Conservation (phyloP, 2,329 filamentous ascomycete genomes). For the Dactylonectria estremocensis region DNA sequence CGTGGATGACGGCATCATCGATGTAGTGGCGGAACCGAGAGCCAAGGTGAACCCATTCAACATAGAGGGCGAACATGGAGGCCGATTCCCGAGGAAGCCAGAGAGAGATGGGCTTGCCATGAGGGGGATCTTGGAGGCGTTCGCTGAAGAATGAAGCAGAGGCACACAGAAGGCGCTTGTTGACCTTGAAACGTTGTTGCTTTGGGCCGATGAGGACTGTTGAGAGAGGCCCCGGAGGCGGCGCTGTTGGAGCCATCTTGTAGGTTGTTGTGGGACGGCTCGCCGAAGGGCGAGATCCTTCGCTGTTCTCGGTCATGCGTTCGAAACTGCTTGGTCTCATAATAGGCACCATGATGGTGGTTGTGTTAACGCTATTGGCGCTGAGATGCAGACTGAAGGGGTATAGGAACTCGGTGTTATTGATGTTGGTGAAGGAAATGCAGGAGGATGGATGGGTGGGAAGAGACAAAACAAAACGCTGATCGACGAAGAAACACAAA, state of each 20-base stretch:
- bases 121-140: conserved; percentile 56
- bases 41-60: conserved; percentile 66
- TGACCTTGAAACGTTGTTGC: conserved; percentile 59
- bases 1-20: conserved; percentile 56
- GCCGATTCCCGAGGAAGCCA: conserved; percentile 64
- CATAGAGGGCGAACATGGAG: conserved; percentile 68
- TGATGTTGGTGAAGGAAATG: not conserved
- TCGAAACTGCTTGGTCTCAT: conserved; percentile 43
- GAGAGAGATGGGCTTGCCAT: conserved; percentile 51
- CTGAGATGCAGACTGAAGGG: not conserved
- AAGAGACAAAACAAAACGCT: conserved; percentile 28
- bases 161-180: conserved; percentile 62
- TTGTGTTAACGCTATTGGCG: conserved; percentile 12
- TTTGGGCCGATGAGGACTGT: conserved; percentile 61
- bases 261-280: conserved; percentile 25
- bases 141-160: conserved; percentile 65
- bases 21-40: conserved; percentile 60
- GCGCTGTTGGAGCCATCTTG: conserved; percentile 44
- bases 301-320: conserved; percentile 39
- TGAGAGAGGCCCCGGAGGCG: conserved; percentile 46
- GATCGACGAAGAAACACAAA: conserved; percentile 30
- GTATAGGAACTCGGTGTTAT: not conserved
- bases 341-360: conserved; percentile 43
- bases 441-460: conserved; percentile 1
- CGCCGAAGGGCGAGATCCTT: conserved; percentile 27